Percentiles rank a stretch among this genome's conserved stretches.
phyloP scores from a whole-genome alignment of 352 stramenopile genomes.

The Phytopythium kandeliae region DNA sequence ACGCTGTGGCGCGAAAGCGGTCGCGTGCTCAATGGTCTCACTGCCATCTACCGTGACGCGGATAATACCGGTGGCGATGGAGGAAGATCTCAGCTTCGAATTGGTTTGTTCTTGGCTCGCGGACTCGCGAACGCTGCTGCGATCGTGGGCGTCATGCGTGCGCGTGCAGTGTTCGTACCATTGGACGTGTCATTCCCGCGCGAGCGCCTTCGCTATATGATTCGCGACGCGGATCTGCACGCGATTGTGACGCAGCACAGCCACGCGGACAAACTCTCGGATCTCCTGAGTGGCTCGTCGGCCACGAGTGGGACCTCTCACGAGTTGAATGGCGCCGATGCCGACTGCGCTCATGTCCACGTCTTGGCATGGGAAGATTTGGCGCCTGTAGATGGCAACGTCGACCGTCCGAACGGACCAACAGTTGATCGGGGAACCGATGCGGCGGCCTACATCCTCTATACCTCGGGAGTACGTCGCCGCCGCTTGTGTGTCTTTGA shows the following conservation, averaged over 20 bases:
- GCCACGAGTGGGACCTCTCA: too few species aligned
- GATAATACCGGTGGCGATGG: background rate
- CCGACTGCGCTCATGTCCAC: background rate
- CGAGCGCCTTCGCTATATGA: slow-evolving; percentile 45
- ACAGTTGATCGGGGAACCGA: slow-evolving; percentile 4
- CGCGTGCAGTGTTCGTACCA: slow-evolving; percentile 32
- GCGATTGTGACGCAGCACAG: slow-evolving; percentile 35
- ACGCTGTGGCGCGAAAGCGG: slow-evolving; percentile 26
- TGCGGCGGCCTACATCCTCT: slow-evolving; percentile 54
- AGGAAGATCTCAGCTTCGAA: slow-evolving; percentile 11
- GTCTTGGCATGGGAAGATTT: slow-evolving; percentile 34
- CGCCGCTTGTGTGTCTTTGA: background rate
- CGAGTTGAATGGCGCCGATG: background rate
- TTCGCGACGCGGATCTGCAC: slow-evolving; percentile 28
- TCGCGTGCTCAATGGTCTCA: slow-evolving; percentile 15
- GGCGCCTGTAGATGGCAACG: background rate
- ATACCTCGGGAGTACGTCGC: slow-evolving; percentile 47
- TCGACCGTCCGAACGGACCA: background rate
- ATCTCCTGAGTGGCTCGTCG: slow-evolving; percentile 6
- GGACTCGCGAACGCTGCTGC: slow-evolving; percentile 34
- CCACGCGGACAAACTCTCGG: slow-evolving; percentile 12
- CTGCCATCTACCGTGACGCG: background rate
- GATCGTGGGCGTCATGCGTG: slow-evolving; percentile 33
- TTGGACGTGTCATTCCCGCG: slow-evolving; percentile 41
- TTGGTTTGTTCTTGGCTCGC: slow-evolving; percentile 39